Percentiles rank a stretch among this genome's conserved stretches.
These are phyloP conservation scores for Cordyceps tenuipes DNA, from an alignment of 2,329 filamentous ascomycete genomes.

Conservation along the genomic window DNA sequence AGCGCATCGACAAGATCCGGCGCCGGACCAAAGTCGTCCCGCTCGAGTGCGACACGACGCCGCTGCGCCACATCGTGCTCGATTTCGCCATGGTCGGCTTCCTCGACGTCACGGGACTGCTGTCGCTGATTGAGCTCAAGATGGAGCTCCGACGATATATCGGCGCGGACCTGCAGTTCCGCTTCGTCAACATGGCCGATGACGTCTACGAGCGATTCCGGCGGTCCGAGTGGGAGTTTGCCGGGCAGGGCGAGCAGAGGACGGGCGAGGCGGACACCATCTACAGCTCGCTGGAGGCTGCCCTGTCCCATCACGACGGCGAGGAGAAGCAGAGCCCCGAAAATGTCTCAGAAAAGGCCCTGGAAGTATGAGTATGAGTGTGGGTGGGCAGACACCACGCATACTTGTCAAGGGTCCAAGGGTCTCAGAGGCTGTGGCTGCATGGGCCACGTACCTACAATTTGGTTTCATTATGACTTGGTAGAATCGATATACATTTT, in stretches of 20 bases:
- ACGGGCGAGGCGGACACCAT: conserved; percentile 15
- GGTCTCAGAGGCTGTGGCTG: neutral
- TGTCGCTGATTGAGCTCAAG: conserved; percentile 39
- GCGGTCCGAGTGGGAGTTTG: conserved; percentile 30
- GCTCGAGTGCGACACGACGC: conserved; percentile 25
- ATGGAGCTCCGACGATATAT: conserved; percentile 41
- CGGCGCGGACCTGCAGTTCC: conserved; percentile 35
- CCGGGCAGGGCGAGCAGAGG: conserved; percentile 21
- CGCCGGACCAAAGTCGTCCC: conserved; percentile 27
- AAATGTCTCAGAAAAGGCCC: conserved; percentile 14
- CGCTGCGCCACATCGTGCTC: conserved; percentile 40
- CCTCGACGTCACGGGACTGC: conserved; percentile 44
- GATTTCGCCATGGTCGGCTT: conserved; percentile 45
- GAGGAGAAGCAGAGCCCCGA: conserved; percentile 14
- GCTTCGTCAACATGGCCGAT: conserved; percentile 39
- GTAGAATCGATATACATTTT: neutral
- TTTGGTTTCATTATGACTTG: neutral
- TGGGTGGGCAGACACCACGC: too few species aligned
- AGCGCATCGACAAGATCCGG: conserved; percentile 38
- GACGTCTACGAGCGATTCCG: conserved; percentile 32
- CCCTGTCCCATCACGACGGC: conserved; percentile 14
- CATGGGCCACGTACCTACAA: neutral
- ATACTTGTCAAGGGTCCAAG: too few species aligned
- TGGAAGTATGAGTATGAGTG: conserved; percentile 12
- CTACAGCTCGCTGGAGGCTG: conserved; percentile 16